These are phyloP conservation scores for Penicillium sp. DNA, from an alignment of 2,329 filamentous ascomycete genomes.

Conservation along the genomic window DNA sequence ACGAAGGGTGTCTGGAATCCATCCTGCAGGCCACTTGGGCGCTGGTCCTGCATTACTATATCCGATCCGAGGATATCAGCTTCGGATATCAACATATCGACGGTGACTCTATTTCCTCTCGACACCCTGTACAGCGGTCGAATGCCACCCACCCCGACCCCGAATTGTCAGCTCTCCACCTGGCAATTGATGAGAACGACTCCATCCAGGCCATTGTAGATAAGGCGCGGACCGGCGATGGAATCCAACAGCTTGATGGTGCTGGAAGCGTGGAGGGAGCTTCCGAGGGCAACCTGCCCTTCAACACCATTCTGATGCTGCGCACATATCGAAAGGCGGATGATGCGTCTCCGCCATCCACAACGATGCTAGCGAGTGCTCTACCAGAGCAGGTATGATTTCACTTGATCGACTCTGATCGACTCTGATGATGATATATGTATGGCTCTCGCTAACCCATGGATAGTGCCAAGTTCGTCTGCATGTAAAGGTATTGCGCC, in stretches of 20 bases:
- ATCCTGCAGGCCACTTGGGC: constrained; percentile 52
- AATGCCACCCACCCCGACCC: constrained; percentile 6
- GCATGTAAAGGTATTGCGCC: constrained; percentile 39
- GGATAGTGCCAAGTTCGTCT: constrained; percentile 41
- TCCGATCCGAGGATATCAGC: constrained; percentile 52
- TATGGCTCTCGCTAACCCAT: constrained; percentile 2
- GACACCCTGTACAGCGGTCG: constrained; percentile 25
- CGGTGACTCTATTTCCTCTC: constrained; percentile 19
- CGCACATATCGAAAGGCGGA: constrained; percentile 32
- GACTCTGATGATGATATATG: not conserved
- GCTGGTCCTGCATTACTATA: constrained; percentile 50
- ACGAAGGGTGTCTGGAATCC: constrained; percentile 28
- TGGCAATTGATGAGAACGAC: constrained; percentile 36
- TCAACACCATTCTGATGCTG: constrained; percentile 43
- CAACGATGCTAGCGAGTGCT: constrained; percentile 31
- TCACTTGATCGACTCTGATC: no score
- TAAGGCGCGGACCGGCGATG: constrained; percentile 23
- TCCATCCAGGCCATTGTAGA: constrained; percentile 34
- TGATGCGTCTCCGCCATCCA: constrained; percentile 21
- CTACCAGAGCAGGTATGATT: constrained; percentile 38
- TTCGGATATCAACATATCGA: constrained; percentile 49
- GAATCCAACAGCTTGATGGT: constrained; percentile 11
- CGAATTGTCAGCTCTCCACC: constrained; percentile 24
- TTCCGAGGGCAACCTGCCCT: constrained; percentile 30
- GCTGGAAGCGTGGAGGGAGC: constrained; percentile 13